Conservation (phyloP, 495 filamentous ascomycete species). For the Evernia prunastri region DNA sequence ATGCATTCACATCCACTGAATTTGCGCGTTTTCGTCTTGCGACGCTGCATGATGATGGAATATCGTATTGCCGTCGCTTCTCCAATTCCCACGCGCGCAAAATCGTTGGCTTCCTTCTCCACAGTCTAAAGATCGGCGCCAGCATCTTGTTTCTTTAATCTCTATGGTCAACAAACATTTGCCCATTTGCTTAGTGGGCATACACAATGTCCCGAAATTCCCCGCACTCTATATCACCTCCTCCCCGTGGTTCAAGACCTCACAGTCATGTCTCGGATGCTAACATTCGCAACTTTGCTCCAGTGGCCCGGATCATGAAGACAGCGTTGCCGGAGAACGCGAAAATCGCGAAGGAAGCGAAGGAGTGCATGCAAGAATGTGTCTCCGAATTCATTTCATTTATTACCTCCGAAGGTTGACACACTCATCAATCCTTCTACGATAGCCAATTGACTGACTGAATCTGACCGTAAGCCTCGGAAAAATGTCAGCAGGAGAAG, state of each 20-base stretch:
- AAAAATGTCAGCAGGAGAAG: slow-evolving; percentile 99
- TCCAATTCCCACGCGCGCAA: slow-evolving; percentile 32
- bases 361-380: slow-evolving; percentile 99
- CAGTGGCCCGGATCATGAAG: slow-evolving; percentile 99
- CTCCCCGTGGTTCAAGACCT: slow-evolving; percentile 28
- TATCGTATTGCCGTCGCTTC: slow-evolving; percentile 46
- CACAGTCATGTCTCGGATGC: slow-evolving; percentile 53
- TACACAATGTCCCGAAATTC: slow-evolving; percentile 37
- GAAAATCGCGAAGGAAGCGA: slow-evolving; percentile 98
- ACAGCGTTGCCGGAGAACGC: slow-evolving; percentile 93
- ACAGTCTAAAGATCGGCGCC: slow-evolving; percentile 34
- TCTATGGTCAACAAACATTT: slow-evolving; percentile 33
- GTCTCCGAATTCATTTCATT: slow-evolving; percentile 99
- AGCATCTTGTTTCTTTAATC: slow-evolving; percentile 34
- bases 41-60: slow-evolving; percentile 35
- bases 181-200: slow-evolving; percentile 33
- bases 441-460: slow-evolving; percentile 27
- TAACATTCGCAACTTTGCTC: slow-evolving; percentile 82
- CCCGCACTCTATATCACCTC: slow-evolving; percentile 40
- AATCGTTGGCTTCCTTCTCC: slow-evolving; percentile 28
- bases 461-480: slow-evolving; percentile 64
- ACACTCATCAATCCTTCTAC: slow-evolving; percentile 13
- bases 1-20: slow-evolving; percentile 49
- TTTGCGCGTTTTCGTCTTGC: slow-evolving; percentile 45
- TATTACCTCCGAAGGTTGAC: slow-evolving; percentile 94